Evolutionary conservation across 345 rosid species (phyloP).

Genomic region (Psidium friedrichsthalianum): DNA sequence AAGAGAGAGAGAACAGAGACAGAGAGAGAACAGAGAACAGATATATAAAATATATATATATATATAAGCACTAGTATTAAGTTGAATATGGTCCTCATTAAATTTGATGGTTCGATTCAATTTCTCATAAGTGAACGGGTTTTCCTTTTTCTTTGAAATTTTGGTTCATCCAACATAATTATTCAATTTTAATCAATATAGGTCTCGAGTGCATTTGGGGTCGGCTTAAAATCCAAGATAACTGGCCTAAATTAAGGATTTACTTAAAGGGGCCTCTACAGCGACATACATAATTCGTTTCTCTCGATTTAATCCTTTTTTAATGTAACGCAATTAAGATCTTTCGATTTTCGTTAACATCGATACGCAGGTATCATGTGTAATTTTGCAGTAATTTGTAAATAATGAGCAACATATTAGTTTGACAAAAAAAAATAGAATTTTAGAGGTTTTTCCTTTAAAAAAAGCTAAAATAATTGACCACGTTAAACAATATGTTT

Average conservation of each 20-base stretch:
- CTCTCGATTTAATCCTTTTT: too few relatives aligned
- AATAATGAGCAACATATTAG: too few relatives aligned
- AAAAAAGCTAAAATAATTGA: neutral
- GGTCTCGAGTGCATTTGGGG: neutral
- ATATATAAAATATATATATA: neutral
- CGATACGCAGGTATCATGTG: neutral
- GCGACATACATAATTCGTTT: too few relatives aligned
- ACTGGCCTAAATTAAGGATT: too few relatives aligned
- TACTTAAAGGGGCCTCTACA: too few relatives aligned
- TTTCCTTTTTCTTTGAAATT: neutral
- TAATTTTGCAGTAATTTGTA: neutral
- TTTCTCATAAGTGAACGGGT: neutral
- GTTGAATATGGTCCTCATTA: neutral
- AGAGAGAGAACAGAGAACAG: neutral
- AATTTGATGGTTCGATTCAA: neutral
- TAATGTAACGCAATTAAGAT: too few relatives aligned
- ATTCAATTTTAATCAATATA: neutral
- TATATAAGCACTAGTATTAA: neutral
- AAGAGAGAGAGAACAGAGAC: neutral
- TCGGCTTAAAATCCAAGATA: too few relatives aligned
- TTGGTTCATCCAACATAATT: neutral
- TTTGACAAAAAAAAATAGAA: neutral
- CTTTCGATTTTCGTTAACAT: neutral
- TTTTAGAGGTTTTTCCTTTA: neutral
- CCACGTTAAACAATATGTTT: too few relatives aligned